phyloP scores from a whole-genome alignment of 345 rosid species.

The Atalantia buxifolia region DNA sequence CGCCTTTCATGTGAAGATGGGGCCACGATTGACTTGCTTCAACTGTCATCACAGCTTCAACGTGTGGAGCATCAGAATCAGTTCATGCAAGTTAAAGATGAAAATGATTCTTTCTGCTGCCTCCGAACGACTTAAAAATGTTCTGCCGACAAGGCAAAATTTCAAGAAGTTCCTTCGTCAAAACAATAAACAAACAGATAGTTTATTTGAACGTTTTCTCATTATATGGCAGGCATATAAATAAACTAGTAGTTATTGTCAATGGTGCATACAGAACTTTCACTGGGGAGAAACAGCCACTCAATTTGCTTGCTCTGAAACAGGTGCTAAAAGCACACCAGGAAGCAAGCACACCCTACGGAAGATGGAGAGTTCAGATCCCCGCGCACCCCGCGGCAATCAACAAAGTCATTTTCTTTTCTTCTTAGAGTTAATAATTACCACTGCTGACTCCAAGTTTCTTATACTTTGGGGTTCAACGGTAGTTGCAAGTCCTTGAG shows the following conservation, averaged over 20 bases:
- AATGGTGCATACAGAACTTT: background rate
- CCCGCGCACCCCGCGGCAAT: background rate
- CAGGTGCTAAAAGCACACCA: background rate
- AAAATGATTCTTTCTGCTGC: slow-evolving; percentile 40
- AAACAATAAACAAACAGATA: background rate
- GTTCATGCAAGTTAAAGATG: slow-evolving; percentile 48
- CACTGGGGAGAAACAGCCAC: too few species aligned
- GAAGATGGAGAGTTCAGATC: too few species aligned
- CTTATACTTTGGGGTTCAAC: background rate
- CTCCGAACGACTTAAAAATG: slow-evolving; percentile 30
- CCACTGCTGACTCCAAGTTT: background rate
- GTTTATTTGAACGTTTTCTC: background rate
- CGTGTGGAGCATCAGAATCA: slow-evolving; percentile 69
- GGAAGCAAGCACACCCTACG: background rate
- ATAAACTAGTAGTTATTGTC: background rate
- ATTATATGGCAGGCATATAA: background rate
- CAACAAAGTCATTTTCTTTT: slow-evolving; percentile 10
- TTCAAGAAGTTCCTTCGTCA: background rate
- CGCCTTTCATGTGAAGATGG: slow-evolving; percentile 32
- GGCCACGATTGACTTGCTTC: slow-evolving; percentile 62
- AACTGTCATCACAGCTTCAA: slow-evolving; percentile 70
- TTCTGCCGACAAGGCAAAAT: slow-evolving; percentile 16
- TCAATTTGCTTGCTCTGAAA: background rate
- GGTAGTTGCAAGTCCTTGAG: background rate
- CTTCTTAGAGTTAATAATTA: slow-evolving; percentile 2